These are phyloP conservation scores for Corymbia calophylla DNA, from an alignment of 441 rosid species.

Conservation along the genomic window DNA sequence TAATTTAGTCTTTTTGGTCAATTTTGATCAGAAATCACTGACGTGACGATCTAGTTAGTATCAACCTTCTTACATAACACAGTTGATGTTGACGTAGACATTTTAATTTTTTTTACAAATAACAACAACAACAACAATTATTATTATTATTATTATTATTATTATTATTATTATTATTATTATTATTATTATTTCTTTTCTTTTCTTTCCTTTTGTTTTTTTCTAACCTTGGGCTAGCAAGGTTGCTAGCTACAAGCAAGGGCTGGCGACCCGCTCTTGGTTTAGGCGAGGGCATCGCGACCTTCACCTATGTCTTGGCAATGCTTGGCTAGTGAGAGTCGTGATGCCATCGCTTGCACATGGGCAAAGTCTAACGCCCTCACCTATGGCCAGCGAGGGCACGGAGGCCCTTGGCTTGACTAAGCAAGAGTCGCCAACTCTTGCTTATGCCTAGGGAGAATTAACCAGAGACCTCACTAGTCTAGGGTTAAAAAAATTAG, in stretches of 20 bases:
- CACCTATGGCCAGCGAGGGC: background rate
- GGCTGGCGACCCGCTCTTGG: background rate
- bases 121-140: no score
- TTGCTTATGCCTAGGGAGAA: no score
- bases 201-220: no score
- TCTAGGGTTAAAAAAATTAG: background rate
- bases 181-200: no score
- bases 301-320: background rate
- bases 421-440: no score
- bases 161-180: no score
- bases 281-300: background rate
- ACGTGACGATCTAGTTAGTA: rapidly evolving
- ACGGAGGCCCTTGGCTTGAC: background rate
- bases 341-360: no score
- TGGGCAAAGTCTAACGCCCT: background rate
- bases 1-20: no score
- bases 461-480: rapidly evolving
- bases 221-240: background rate
- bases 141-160: no score
- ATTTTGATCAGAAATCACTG: rapidly evolving
- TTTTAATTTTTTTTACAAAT: no score
- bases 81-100: rapidly evolving
- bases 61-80: background rate
- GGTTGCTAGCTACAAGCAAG: background rate
- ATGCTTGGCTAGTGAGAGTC: no score